Evolutionary conservation across 208 protist genomes (phyloP).

Genomic region (Phytomonas serpens): DNA sequence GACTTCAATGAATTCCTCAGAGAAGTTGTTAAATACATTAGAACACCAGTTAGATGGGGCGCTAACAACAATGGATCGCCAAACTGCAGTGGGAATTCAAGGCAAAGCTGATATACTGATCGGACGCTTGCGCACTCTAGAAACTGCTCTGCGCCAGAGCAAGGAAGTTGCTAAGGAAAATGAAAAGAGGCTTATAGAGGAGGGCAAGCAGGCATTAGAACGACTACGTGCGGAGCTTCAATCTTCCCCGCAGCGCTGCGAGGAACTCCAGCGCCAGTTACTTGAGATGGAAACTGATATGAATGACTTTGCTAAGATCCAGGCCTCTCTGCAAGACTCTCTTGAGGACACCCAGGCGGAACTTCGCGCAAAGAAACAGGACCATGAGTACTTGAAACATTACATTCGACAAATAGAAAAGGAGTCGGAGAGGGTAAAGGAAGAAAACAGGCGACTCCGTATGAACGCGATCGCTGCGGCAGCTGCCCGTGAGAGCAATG

Average conservation of each 20-base stretch:
- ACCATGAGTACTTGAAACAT: slow-evolving; percentile 19
- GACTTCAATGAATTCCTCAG: background rate
- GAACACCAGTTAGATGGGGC: slow-evolving; percentile 7
- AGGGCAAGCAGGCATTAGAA: slow-evolving; percentile 11
- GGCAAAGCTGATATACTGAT: background rate
- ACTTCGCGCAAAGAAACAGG: slow-evolving; percentile 48
- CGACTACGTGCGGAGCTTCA: slow-evolving; percentile 6
- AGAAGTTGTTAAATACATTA: background rate
- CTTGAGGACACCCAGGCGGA: slow-evolving; percentile 34
- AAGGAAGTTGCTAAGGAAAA: slow-evolving; percentile 12
- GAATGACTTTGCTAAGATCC: slow-evolving; percentile 51
- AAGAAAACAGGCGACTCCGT: background rate
- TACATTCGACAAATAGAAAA: slow-evolving; percentile 9
- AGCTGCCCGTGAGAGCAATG: background rate
- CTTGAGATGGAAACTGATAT: slow-evolving; percentile 59
- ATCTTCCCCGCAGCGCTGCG: slow-evolving; percentile 6
- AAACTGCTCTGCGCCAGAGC: slow-evolving; percentile 15
- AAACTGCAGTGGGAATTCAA: background rate
- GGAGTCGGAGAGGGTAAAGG: background rate
- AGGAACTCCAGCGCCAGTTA: slow-evolving; percentile 20
- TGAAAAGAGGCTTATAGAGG: slow-evolving; percentile 5
- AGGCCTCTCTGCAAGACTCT: slow-evolving; percentile 33
- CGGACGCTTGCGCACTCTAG: slow-evolving; percentile 8
- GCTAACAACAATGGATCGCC: slow-evolving; percentile 8
- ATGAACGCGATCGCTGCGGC: background rate